A percentile compares a stretch with the other conserved stretches of the same genome.
phyloP scores from a whole-genome alignment of 345 rosid species.

The Populus alba region DNA sequence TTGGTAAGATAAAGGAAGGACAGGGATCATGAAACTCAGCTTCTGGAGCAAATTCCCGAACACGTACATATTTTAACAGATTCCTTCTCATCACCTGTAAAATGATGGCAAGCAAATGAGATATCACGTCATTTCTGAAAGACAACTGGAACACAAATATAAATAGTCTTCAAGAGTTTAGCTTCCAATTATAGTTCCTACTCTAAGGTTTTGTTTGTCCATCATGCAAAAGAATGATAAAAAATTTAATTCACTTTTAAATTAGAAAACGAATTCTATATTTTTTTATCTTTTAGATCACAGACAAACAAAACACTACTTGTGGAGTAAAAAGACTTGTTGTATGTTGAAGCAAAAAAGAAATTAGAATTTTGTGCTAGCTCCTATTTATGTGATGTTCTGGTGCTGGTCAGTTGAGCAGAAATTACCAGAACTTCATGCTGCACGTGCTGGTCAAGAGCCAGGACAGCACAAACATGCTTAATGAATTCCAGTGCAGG shows the following conservation, averaged over 20 bases:
- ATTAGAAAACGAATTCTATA: too few relatives aligned
- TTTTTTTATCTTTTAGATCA: too few relatives aligned
- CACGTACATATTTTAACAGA: slow-evolving; percentile 66
- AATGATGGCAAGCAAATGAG: not conserved
- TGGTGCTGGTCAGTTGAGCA: not conserved
- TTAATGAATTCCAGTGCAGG: slow-evolving; percentile 78
- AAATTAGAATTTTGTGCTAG: too few relatives aligned
- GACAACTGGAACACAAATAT: too few relatives aligned
- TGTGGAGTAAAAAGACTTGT: too few relatives aligned
- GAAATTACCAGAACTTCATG: slow-evolving; percentile 78
- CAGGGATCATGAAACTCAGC: slow-evolving; percentile 68
- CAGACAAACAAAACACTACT: too few relatives aligned
- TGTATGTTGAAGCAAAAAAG: too few relatives aligned
- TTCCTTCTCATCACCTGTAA: slow-evolving; percentile 76
- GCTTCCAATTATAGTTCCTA: too few relatives aligned
- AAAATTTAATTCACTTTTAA: too few relatives aligned
- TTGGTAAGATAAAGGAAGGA: slow-evolving; percentile 68
- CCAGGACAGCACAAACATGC: slow-evolving; percentile 73
- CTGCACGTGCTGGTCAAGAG: slow-evolving; percentile 76
- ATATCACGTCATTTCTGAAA: not conserved
- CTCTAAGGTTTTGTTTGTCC: too few relatives aligned
- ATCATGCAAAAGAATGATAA: too few relatives aligned
- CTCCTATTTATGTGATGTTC: not conserved
- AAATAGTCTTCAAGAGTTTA: too few relatives aligned
- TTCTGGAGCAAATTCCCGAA: slow-evolving; percentile 78